phyloP scores from a whole-genome alignment of 2,329 filamentous ascomycete genomes.

The Neofusicoccum laricinum region DNA sequence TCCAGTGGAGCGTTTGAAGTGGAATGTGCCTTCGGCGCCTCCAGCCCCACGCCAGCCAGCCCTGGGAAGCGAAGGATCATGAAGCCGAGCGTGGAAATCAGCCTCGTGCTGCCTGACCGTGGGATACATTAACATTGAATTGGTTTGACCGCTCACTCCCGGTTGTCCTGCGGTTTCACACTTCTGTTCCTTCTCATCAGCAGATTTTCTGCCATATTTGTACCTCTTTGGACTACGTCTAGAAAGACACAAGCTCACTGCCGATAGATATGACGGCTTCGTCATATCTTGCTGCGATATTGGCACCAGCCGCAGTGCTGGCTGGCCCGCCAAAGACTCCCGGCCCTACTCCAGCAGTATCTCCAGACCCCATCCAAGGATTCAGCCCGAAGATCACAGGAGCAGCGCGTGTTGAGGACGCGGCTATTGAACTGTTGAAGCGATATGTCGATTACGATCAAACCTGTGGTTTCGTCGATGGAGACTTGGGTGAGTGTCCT shows the following conservation, averaged over 20 bases:
- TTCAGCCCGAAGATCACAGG: conserved; percentile 18
- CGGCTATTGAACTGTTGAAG: conserved; percentile 25
- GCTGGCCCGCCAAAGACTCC: conserved; percentile 29
- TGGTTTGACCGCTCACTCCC: conserved; percentile 19
- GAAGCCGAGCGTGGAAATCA: conserved; percentile 2
- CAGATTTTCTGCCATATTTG: neutral
- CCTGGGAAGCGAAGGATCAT: conserved; percentile 16
- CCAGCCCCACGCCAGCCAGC: conserved; percentile 1
- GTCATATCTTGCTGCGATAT: conserved; percentile 25
- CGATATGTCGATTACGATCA: conserved; percentile 24
- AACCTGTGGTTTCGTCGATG: conserved; percentile 32
- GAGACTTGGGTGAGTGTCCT: conserved; percentile 23
- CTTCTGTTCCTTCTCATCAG: conserved; percentile 5
- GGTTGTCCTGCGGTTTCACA: conserved; percentile 8
- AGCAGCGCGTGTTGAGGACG: conserved; percentile 16
- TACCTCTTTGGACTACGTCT: too few relatives aligned
- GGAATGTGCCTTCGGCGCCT: neutral
- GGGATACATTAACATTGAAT: neutral
- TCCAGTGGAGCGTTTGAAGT: neutral
- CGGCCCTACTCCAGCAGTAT: conserved; percentile 26
- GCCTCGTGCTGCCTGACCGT: conserved; percentile 1
- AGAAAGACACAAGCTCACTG: conserved; percentile 23
- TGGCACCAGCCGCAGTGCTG: conserved; percentile 27
- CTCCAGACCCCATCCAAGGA: conserved; percentile 30
- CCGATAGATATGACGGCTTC: conserved; percentile 17